Evolutionary conservation across 2,329 filamentous ascomycete species (phyloP), one percentile per base, ranked within the genome.

Genomic region (Ophiocordyceps unilateralis): DNA sequence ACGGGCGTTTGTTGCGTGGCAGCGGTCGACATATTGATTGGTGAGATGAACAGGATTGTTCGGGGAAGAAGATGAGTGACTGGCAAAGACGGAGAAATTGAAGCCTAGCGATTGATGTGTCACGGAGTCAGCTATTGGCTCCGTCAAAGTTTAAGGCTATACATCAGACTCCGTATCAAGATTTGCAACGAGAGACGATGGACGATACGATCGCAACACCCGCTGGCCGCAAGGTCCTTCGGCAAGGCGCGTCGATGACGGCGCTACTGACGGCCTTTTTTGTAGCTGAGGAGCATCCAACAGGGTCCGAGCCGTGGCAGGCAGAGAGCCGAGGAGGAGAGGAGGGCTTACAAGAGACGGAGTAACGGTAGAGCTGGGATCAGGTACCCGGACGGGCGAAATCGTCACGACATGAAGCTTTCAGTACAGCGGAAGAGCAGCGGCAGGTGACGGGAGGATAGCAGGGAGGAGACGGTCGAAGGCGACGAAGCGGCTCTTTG

Each of bases 1-100:
- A 55, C 54, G n/a, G 75, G 74, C 43, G 64, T 62, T 57, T 59
- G 52, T 50, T 67, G 66, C 61, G 68, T 67, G 42, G 66, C 61
- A 47, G 69, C 58, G 51, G 70, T 59, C 50, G 71, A 67, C 68
- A 74, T 76, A 48, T 46, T 55, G 11, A 23, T 36, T 10, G 26
- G 22, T 23, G 9, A 9, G 22, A 14, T 26, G 10, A 19, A 20
- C 6, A 19, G 17, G 32, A 36, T 19, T 19, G 11, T 17, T 36
- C 32, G 32, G n/a, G 2, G n/a, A 19, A n/a, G 14, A 36, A 26
- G 9, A 26, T 12, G 24, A n/a, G 17, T n/a, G 11, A 19, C 9
- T 36, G 32, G 17, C 32, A 24, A 26, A 39, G 11, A 15, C 23
- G 36, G 17, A 39, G 12, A 12, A 37, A 36, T 36, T 17, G 32